Conservation (phyloP, 2,329 filamentous ascomycete genomes). For the Mycocentrospora acerina region DNA sequence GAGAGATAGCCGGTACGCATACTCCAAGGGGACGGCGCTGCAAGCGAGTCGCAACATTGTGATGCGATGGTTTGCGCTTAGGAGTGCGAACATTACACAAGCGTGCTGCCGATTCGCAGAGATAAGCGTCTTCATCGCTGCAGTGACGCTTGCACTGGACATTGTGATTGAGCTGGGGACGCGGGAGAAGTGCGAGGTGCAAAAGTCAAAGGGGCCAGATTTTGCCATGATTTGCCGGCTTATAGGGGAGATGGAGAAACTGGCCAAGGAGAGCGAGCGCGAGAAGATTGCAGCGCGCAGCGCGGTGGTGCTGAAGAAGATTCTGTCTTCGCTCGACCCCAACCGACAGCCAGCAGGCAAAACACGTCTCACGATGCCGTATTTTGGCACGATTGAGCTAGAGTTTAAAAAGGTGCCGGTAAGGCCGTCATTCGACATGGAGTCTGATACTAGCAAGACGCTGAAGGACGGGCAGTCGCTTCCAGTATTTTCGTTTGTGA, state of each 20-base stretch:
- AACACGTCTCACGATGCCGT: slow-evolving; percentile 31
- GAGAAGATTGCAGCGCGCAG: slow-evolving; percentile 38
- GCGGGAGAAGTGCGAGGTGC: slow-evolving; percentile 36
- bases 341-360: slow-evolving; percentile 22
- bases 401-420: slow-evolving; percentile 30
- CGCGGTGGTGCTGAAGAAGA: slow-evolving; percentile 36
- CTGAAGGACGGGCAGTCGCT: slow-evolving; percentile 27
- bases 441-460: slow-evolving; percentile 30
- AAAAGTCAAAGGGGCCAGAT: slow-evolving; percentile 36
- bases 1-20: slow-evolving; percentile 36
- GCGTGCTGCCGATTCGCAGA: slow-evolving; percentile 38
- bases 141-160: slow-evolving; percentile 37
- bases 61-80: slow-evolving; percentile 41
- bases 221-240: slow-evolving; percentile 40
- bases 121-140: slow-evolving; percentile 38
- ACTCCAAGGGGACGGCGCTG: slow-evolving; percentile 36
- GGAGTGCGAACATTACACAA: slow-evolving; percentile 38
- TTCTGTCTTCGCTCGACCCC: slow-evolving; percentile 35
- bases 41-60: slow-evolving; percentile 39
- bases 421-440: slow-evolving; percentile 31
- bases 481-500: slow-evolving; percentile 38
- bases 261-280: slow-evolving; percentile 31
- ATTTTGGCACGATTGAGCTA: slow-evolving; percentile 38
- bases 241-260: slow-evolving; percentile 39
- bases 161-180: slow-evolving; percentile 39